These are phyloP conservation scores for Carex littledalei DNA, from an alignment of 176 grass and related monocot species.

Conservation along the genomic window DNA sequence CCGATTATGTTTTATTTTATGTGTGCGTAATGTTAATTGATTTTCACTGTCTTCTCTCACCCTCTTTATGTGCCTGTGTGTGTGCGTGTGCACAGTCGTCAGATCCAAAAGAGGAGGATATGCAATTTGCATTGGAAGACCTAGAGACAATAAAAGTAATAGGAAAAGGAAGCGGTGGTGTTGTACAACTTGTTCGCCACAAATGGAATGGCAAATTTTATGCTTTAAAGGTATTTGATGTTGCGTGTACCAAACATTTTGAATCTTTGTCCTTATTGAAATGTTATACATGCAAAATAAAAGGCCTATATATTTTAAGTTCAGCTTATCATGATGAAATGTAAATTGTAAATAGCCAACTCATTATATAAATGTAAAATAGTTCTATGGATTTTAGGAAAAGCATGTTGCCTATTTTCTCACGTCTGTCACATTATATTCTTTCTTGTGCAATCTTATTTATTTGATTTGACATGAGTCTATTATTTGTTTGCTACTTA, in stretches of 20 bases:
- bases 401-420: background rate
- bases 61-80: slow-evolving; percentile 11
- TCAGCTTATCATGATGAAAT: background rate
- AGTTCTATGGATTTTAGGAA: background rate
- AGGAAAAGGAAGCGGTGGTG: slow-evolving; percentile 89
- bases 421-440: background rate
- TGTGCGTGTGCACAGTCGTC: slow-evolving; percentile 29
- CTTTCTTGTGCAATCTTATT: background rate
- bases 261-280: background rate
- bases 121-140: slow-evolving; percentile 76
- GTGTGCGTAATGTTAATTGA: background rate
- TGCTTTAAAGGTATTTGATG: slow-evolving; percentile 73
- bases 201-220: slow-evolving; percentile 83
- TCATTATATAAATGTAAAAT: background rate
- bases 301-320: background rate
- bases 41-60: slow-evolving; percentile 11
- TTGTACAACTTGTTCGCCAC: slow-evolving; percentile 83
- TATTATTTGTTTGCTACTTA: background rate
- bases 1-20: background rate
- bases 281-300: background rate
- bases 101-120: slow-evolving; percentile 61
- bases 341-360: background rate
- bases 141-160: slow-evolving; percentile 92
- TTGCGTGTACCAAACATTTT: background rate
- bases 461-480: background rate